Base-by-base conservation (phyloP, 495 filamentous ascomycete species). In the Cercophora sp. region DNA sequence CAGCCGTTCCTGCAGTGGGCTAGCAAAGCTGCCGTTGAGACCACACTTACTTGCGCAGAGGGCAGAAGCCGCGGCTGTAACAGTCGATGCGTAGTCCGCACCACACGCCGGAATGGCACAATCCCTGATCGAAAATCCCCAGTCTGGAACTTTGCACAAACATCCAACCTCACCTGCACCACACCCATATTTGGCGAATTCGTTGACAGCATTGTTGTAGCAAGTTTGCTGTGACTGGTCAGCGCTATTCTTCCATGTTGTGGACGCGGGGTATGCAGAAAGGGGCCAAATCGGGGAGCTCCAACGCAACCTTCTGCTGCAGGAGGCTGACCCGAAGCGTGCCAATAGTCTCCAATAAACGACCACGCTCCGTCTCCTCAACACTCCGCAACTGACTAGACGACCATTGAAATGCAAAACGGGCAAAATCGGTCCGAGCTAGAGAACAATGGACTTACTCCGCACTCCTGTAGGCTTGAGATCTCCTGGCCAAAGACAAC, bases 41-140 rank as follows among this genome's bases (percentile, higher is more conserved):
- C 19, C 5, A 31, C 35, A 59, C 71, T 68, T 52, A 74, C 72
- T 54, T 47, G 67, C 63, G 52, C 72, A 75, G 15, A 64, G 18
- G 6, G 57, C 53, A 4, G 18, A n/a, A 0, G 31, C 64, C 2
- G 55, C 55, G n/a, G 20, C 40, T 1, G 26, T 42, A 15, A 63
- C 62, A 2, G 48, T 54, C 5, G 27, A 6, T 1, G 26, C 54
- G 39, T 56, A 58, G 10, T 15, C 52, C 3, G 61, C 41, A 2
- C 40, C 35, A 13, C 66, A 70, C 8, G 48, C 26, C 4, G 56
- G 16, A 0, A 44, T 46, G 1, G 52, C 64, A 52, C 55, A 66
- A 29, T 60, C 62, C 3, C 24, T 39, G 18, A 66, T 34, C 40
- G 32, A 48, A 13, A 46, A 47, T 8, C 24, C 15, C 29, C 54